Base-by-base conservation (phyloP, 345 rosid species). In the Xanthoceras sorbifolium region DNA sequence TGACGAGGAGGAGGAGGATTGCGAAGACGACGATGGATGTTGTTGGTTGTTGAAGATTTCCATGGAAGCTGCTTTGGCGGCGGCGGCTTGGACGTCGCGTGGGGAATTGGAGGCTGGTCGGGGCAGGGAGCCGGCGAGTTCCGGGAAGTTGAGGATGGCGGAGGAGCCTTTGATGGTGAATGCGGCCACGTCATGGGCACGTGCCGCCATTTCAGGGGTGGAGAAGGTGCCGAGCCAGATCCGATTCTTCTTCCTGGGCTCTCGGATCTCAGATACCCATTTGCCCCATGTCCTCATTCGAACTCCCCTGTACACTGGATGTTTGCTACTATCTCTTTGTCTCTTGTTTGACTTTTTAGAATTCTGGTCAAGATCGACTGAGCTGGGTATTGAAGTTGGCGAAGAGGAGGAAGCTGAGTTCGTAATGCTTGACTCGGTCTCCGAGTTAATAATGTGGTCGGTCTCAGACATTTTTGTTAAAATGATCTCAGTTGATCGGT, bases 241-340 rank as follows among this genome's bases (percentile, higher is more conserved):
- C 82, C 98, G 86, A 80, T 78, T 91, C 80, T 94, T 94, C 85
- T 94, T 94, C 67, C 98, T 85, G 36, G 98, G 98, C 83, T 94
- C 94, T 15, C 98, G 89, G 87, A 94, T 94, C 92, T 94, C 98
- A 23, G 98, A 94, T 26, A 94, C 98, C 98, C 98, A 94, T 76
- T 94, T 94, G 4, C 98, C 98, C 98, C 98, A 94, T 1, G 97
- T 64, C 50, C 98, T 84, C 97, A 91, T 93, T 77, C 98, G 84
- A 42, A 94, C 98, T 18, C 98, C 98, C 36, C 97, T 78, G 78
- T 89, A 94, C 36, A 82, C 84, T 9, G 92, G 93, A 55, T 87
- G 90, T 80, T 86, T 86, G 75, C 84, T 81, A 76, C 65, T 78
- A 73, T 38, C 52, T 9, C 66, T 23, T 0, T 74, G 38, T 66